Conservation (phyloP, 306 rosid genomes). For the Arachis stenosperma region DNA sequence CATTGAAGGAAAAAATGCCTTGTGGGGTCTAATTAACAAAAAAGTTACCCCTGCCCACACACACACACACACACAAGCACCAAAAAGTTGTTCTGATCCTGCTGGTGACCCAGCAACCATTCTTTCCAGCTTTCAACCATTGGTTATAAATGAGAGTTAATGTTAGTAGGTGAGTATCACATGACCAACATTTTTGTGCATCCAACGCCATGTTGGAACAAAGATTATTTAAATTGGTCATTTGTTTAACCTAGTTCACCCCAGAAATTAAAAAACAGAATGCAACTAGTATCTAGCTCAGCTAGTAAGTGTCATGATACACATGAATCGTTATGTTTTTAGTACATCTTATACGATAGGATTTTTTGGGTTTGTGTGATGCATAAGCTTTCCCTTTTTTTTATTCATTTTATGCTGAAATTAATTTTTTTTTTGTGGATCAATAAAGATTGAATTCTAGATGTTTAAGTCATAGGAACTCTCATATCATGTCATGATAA, state of each 20-base stretch:
- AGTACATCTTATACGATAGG: too few relatives aligned
- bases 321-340: too few relatives aligned
- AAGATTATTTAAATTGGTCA: conserved; percentile 18
- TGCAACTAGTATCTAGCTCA: too few relatives aligned
- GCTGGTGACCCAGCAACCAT: conserved; percentile 48
- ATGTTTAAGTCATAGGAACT: too few relatives aligned
- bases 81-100: conserved; percentile 20
- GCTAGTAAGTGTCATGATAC: too few relatives aligned
- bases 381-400: too few relatives aligned
- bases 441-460: too few relatives aligned
- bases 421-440: too few relatives aligned
- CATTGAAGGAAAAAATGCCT: neutral
- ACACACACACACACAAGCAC: conserved; percentile 33
- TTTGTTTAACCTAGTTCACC: conserved; percentile 21
- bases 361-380: too few relatives aligned
- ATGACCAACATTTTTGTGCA: conserved; percentile 59
- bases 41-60: conserved; percentile 19
- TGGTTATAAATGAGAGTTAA: conserved; percentile 64
- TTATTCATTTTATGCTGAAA: too few relatives aligned
- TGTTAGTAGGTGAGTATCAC: conserved; percentile 66
- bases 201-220: conserved; percentile 31
- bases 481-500: too few relatives aligned
- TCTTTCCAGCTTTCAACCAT: conserved; percentile 55
- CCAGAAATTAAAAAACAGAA: neutral
- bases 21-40: conserved; percentile 25